phyloP scores from a whole-genome alignment of 805 yeast genomes.

The Teunomyces cretensis region DNA sequence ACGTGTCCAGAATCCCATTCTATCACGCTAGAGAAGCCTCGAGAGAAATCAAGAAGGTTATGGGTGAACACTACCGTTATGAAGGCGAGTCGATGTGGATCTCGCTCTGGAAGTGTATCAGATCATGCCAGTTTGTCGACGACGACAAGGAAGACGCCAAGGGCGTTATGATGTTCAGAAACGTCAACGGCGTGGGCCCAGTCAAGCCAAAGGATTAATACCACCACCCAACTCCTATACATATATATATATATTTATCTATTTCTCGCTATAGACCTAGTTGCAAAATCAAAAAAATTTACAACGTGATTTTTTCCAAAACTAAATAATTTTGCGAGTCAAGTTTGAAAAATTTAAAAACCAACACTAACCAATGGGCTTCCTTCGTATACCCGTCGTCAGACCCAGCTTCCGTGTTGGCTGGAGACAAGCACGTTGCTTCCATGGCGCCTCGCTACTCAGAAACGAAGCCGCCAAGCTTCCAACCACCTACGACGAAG shows the following conservation, averaged over 20 bases:
- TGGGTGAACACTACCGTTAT: constrained; percentile 77
- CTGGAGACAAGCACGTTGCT: constrained; percentile 2
- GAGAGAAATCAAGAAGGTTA: constrained; percentile 74
- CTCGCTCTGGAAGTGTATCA: constrained; percentile 60
- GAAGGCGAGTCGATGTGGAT: constrained; percentile 73
- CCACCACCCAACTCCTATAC: background rate
- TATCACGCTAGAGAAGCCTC: constrained; percentile 82
- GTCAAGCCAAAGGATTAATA: constrained; percentile 22
- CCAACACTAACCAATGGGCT: constrained; percentile 4
- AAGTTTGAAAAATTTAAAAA: background rate
- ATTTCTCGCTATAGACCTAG: too few relatives aligned
- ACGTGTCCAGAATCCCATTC: constrained; percentile 80
- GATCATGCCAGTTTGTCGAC: constrained; percentile 72
- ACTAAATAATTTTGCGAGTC: background rate
- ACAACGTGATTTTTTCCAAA: background rate
- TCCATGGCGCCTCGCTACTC: constrained; percentile 2
- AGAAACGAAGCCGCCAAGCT: constrained; percentile 11
- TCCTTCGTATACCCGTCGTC: constrained; percentile 2
- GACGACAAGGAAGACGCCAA: constrained; percentile 69
- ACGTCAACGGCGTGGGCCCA: constrained; percentile 51
- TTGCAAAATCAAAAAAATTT: background rate
- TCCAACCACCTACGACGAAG: constrained; percentile 65
- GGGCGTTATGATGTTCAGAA: constrained; percentile 75
- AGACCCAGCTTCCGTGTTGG: constrained; percentile 2
- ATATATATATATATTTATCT: background rate